These are phyloP conservation scores for Amanita rubescens DNA, from an alignment of 768 basidiomycete species.

Conservation along the genomic window DNA sequence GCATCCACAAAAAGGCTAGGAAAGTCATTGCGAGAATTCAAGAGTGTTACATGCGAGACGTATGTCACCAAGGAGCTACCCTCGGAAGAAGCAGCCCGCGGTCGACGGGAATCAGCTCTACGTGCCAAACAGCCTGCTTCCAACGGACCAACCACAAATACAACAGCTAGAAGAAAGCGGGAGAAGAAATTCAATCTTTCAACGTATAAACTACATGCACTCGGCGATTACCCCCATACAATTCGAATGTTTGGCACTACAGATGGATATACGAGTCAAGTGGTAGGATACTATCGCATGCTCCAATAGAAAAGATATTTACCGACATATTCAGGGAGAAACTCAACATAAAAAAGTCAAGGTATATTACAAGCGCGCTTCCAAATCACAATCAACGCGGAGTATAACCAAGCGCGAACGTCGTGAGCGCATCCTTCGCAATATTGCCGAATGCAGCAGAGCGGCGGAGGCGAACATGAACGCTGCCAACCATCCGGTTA, in stretches of 20 bases:
- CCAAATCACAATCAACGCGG: slow-evolving; percentile 17
- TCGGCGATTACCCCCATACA: slow-evolving; percentile 18
- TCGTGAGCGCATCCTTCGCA: neutral
- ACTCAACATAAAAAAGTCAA: slow-evolving; percentile 29
- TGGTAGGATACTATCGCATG: slow-evolving; percentile 15
- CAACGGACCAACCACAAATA: neutral
- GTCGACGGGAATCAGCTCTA: slow-evolving; percentile 3
- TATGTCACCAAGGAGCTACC: slow-evolving; percentile 20
- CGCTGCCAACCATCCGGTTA: neutral
- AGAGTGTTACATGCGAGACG: slow-evolving; percentile 7
- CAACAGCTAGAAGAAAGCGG: neutral
- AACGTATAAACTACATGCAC: slow-evolving; percentile 24
- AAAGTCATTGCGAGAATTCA: slow-evolving; percentile 16
- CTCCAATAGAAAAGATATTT: too few relatives aligned
- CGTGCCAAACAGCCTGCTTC: neutral
- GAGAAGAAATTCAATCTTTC: slow-evolving; percentile 11
- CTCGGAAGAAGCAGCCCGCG: slow-evolving; percentile 16
- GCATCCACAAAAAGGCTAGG: slow-evolving; percentile 22
- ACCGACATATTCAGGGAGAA: slow-evolving; percentile 29
- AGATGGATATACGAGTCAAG: slow-evolving; percentile 25
- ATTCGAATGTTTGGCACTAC: slow-evolving; percentile 21
- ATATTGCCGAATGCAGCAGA: neutral
- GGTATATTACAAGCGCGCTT: slow-evolving; percentile 22
- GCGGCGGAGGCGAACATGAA: neutral
- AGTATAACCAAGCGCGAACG: slow-evolving; percentile 10